Base-by-base conservation (phyloP, 768 basidiomycete species). In the Coprinopsis marcescibilis region DNA sequence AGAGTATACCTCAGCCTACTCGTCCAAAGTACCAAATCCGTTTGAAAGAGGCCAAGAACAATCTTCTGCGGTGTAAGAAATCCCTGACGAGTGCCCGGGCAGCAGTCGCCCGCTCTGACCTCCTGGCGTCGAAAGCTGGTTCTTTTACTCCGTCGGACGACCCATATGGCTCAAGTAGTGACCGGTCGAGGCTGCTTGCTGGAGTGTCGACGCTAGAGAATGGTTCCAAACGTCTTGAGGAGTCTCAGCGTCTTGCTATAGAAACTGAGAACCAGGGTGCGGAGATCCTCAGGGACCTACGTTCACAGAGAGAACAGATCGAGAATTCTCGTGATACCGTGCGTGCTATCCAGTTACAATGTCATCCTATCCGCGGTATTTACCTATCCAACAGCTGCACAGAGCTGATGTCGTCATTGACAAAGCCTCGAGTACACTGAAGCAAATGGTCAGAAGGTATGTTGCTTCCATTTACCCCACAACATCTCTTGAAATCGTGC, bases 181-280 rank as follows among this genome's bases (percentile, higher is more conserved):
- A 89, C 64, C 76, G 94, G 40, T 77, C 89, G 20, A 77, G 91
- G 8, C 65, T 98, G 32, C 72, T 98, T 30, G 72, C 81, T 0
- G 90, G 90, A 1, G 91, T 87, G 0, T 63, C 82, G 40, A 67
- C 84, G 38, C 70, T 99, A 23, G 85, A 89, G 54, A 89, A 96
- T 55, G 93, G 95, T 2, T 76, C 84, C 2, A 77, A 83, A 51
- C 74, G 96, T 32, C 65, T 99, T 44, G 83, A 92, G 54, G 93
- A 97, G 50, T 89, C 86, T 15, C 93, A 96, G 49, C 77, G 91
- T 19, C 78, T 98, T 32, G 95, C 95, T 8, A 68, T 99, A 25
- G 95, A 99, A 72, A 97, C 96, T 11, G 96, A 98, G 68, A 83
- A 89, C 59, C 85, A 97, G 35, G 96, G 96, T 7, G 85, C 92